Base-by-base conservation (phyloP, 2,329 filamentous ascomycete species). In the Botrytis cinerea region DNA sequence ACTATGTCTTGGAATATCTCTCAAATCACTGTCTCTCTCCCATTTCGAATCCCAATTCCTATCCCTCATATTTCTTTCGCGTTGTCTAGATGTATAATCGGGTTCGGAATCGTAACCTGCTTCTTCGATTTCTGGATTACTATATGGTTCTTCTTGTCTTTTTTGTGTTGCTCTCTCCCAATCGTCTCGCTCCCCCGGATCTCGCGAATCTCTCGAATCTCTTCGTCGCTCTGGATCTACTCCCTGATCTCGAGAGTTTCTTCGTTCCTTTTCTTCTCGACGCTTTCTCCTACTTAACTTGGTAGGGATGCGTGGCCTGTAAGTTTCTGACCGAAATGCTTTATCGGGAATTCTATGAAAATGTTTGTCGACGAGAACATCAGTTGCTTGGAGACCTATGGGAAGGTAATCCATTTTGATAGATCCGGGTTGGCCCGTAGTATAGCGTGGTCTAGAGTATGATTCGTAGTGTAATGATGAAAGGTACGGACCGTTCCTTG, bases 281-380 rank as follows among this genome's bases (percentile, higher is more conserved):
- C 71, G 57, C 18, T 57, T 63, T 43, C 63, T 63, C 14, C 57
- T 51, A 22, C 62, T 51, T 10, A 10, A 35, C 45, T 43, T 72
- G 10, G 60, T 59, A 20, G 46, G 62, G 14, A 74, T 68, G n/a
- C 73, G 77, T 1, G 76, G 76, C 22, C 75, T 74, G 61, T 78
- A 79, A 16, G 78, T 72, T 59, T 59, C 62, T 35, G 38, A 61
- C 25, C 77, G 64, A 3, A 80, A 73, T 25, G 73, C 74, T 43
- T 75, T 75, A 51, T 79, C 72, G 4, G 78, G 78, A 9, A 79
- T 20, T 64, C 71, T 76, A 46, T 79, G 69, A 16, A 77, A 77
- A 22, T 77, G 76, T 45, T 77, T 77, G 62, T 75, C 73, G 20
- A 76, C 62, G 8, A 77, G 8, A n/a, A 74, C 72, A 43, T 76